Base-by-base conservation (phyloP, 2,329 filamentous ascomycete species). In the Neonectria hederae region DNA sequence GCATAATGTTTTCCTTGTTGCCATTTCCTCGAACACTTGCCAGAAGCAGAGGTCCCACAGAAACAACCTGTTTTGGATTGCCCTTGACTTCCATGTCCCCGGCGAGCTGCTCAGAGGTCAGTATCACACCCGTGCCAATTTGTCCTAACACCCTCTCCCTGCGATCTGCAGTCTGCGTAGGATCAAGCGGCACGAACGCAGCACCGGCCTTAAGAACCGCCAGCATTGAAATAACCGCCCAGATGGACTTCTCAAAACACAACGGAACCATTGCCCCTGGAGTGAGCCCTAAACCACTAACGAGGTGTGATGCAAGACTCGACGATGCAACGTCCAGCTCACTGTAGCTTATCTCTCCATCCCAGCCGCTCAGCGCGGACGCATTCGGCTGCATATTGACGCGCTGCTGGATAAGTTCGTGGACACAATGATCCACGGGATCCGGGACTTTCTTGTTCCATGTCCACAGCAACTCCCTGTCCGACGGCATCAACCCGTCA, bases 261-360 rank as follows among this genome's bases (percentile, higher is more conserved):
- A 65, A 24, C 4, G 63, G 54, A 17, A 66, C 51, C 43, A 60
- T 19, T 26, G 11, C 40, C 4, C 54, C 42, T 14, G 54, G 4
- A 40, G n/a, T 14, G 0, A 63, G 40, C 9, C 54, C 54, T 11
- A 30, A 17, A 13, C 13, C 14, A 21, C 11, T n/a, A 17, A 61
- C 22, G 11, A 68, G 66, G n/a, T 62, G 26, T 14, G 17, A 5
- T 13, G 66, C 64, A 32, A 68, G 57, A 4, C 40, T 52, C 11
- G 58, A 61, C 43, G 58, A 60, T 1, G 55, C 51, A 5, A 52
- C 13, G 8, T 66, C 63, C 10, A 68, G 57, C 28, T 68, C 57
- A 13, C 14, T 32, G 55, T 68, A 66, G 22, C 32, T 68, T 22
- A 66, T 56, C 6, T 64, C 40, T 2, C 66, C 66, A 28, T 67